Evolutionary conservation across 768 basidiomycete genomes (phyloP), one percentile per base, ranked within the genome.

Genomic region (Exsudoporus frostii): DNA sequence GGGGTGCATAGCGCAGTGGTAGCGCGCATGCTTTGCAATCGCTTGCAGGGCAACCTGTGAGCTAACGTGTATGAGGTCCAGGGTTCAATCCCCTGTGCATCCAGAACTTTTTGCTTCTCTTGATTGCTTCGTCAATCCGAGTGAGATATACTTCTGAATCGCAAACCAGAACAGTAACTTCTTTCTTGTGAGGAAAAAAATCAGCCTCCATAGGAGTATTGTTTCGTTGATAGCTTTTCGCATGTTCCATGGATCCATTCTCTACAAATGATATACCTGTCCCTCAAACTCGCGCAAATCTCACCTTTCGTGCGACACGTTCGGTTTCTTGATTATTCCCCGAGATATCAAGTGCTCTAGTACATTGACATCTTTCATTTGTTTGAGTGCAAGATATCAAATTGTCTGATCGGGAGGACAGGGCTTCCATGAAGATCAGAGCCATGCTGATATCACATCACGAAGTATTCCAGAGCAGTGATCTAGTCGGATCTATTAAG

Each of bases 61-160:
- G 58, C 39, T 22, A 54, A 53, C 14, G 44, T 71, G 70, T 72
- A 71, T 71, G 64, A 71, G 69, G 70, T 69, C 70, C 71, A 71
- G 71, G 71, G 70, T 72, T 72, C 71, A 72, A 72, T 72, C 71
- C 71, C 71, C 70, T 71, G 70, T 61, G 65, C 61, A 70, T 71
- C 70, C 70, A 71, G 51, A 61, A 2, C 15, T 57, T 62, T 65
- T 57, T 54, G 17, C 7, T 15, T 22, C 40, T 15, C 19, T 8
- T 19, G 8, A 20, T 13, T 11, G n/a, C 8, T 9, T 39, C n/a
- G n/a, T 40, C 25, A 11, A 24, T 24, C 15, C 5, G 7, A 5
- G 8, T 17, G 24, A 11, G 17, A 13, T 4, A 20, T 22, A 24
- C 7, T 20, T 14, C 14, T 9, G 2, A 15, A 41, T 30, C 9